Conservation (phyloP, 2,329 filamentous ascomycete genomes). For the Aspergillus oerlinghausenensis region DNA sequence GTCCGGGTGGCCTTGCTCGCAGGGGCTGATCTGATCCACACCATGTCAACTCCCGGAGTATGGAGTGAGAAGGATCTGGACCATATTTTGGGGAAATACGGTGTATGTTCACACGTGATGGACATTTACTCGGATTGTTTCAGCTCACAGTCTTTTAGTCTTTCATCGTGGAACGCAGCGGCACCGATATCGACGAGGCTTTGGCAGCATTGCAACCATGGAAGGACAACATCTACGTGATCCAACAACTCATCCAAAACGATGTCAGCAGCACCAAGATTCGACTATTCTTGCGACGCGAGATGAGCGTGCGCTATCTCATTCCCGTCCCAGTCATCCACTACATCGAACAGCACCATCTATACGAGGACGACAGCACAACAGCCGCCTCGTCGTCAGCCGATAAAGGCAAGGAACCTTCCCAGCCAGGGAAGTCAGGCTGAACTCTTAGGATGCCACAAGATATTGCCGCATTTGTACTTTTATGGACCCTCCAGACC, state of each 20-base stretch:
- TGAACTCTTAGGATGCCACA: constrained; percentile 13
- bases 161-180: constrained; percentile 81
- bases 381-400: constrained; percentile 15
- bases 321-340: constrained; percentile 70
- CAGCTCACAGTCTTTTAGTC: constrained; percentile 38
- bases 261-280: constrained; percentile 81
- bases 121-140: background rate
- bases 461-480: background rate
- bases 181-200: constrained; percentile 84
- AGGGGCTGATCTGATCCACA: constrained; percentile 70
- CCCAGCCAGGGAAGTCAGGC: constrained; percentile 20
- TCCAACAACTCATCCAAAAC: constrained; percentile 82
- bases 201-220: constrained; percentile 75
- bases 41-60: constrained; percentile 65
- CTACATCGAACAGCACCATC: constrained; percentile 64
- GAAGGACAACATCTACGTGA: constrained; percentile 82
- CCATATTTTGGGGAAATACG: constrained; percentile 79
- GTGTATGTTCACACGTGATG: constrained; percentile 38
- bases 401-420: constrained; percentile 33
- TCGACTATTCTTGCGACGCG: constrained; percentile 69
- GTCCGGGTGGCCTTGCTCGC: constrained; percentile 77
- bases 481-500: background rate
- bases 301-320: constrained; percentile 76
- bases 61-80: constrained; percentile 84
- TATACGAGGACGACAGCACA: constrained; percentile 55